Base-by-base conservation (phyloP, 2,329 filamentous ascomycete species). In the Amauroascus niger region DNA sequence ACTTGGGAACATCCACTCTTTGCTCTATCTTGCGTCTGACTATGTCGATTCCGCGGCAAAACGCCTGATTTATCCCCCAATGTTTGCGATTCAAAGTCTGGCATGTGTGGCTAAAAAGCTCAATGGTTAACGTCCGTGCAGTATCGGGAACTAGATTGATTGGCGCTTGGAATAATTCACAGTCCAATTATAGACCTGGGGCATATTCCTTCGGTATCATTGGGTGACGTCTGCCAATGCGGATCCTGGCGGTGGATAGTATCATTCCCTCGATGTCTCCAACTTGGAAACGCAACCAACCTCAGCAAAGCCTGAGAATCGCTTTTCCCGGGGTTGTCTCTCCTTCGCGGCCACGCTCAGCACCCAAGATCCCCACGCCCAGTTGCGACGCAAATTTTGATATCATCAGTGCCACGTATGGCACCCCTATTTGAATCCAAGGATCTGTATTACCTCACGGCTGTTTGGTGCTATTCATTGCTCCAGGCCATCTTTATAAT, bases 321-420 rank as follows among this genome's bases (percentile, higher is more conserved):
- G n/a, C 28, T 28, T 52, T 39, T 45, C 22, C 49, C 22, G 30
- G 26, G 43, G 32, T 49, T 49, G 40, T 37, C 20, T 20, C 41
- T 43, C 14, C 18, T 45, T 46, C 22, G 50, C 16, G 16, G 22
- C 14, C 41, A 13, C 20, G 40, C 30, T 20, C 33, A 37, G 35
- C 14, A 20, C 32, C 37, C 39, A 20, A 20, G 26, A 37, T 14
- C 28, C 8, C 39, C 33, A 35, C 24, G 26, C 49, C 40, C 41
- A 46, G 50, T 18, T 48, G 51, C 41, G 51, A 48, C 44, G 33
- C 44, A 41, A 49, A 48, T 48, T 48, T 46, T 35, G 43, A 53
- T 49, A 26, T 26, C 26, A 14, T 32, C 16, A 43, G 51, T 53
- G 51, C 51, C 44, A 53, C 51, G 44, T 53, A 53, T 41, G 37